Conservation (phyloP, 257 asterid genomes). For the Nemophila menziesii region DNA sequence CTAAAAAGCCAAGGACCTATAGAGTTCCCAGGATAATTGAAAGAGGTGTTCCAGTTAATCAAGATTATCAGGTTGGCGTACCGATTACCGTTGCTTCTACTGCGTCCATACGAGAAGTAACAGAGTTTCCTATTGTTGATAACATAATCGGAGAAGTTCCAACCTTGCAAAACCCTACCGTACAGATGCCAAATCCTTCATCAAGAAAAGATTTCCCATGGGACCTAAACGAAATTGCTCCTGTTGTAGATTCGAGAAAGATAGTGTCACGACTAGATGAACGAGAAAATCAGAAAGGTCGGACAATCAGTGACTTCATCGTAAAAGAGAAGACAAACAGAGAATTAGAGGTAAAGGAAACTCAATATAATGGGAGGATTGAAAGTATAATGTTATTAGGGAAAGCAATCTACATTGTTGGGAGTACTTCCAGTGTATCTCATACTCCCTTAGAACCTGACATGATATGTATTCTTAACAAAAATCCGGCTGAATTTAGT, state of each 20-base stretch:
- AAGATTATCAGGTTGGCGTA: not conserved
- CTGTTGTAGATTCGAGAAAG: constrained; percentile 24
- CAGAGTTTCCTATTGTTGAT: constrained; percentile 12
- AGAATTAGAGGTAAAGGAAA: too few species aligned
- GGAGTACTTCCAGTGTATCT: not conserved
- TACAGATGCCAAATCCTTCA: constrained; percentile 4
- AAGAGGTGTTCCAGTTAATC: too few species aligned
- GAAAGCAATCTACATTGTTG: constrained; percentile 3
- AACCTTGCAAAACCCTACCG: constrained; percentile 9
- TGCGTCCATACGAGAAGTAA: constrained; percentile 16
- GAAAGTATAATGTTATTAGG: too few species aligned
- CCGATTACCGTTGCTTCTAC: not conserved
- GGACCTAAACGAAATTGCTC: constrained; percentile 19
- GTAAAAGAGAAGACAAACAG: constrained; percentile 15
- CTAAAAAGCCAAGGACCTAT: constrained; percentile 27
- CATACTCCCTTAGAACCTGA: not conserved
- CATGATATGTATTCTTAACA: constrained; percentile 21
- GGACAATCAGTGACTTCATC: constrained; percentile 27
- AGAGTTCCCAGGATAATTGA: too few species aligned
- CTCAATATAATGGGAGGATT: constrained; percentile 2
- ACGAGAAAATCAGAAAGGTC: constrained; percentile 21
- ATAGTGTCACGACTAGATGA: constrained; percentile 18
- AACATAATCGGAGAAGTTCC: constrained; percentile 21
- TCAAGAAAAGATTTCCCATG: constrained; percentile 8
- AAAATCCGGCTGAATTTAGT: constrained; percentile 65